Evolutionary conservation across 352 stramenopile species (phyloP), one percentile per base, ranked within the genome.

Genomic region (Peronosclerospora sorghi): DNA sequence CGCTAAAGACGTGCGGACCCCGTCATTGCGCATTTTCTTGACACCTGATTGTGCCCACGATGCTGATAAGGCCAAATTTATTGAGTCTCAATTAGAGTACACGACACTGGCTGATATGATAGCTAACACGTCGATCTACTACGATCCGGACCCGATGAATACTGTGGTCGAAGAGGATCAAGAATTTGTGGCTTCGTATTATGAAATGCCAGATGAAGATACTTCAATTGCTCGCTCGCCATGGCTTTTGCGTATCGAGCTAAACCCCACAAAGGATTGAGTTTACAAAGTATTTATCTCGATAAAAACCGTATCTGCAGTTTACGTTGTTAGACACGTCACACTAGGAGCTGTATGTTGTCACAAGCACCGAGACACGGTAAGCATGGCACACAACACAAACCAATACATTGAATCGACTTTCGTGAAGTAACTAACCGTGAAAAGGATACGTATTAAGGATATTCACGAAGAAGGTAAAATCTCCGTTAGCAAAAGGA

Each of bases 221-320:
- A 95, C 94, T 15, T 83, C 95, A 44, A 85, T 97, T 40, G 82
- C 86, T 45, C 73, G 72, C 28, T 97, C 88, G 14, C 95, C 96
- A 28, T 99, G 97, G 97, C 72, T 99, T 41, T 74, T 99, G 39
- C 93, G 97, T 54, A 96, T 99, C 41, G 96, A 98, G 55, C 68
- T 99, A 20, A 97, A 99, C 65, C 84, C 95, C 55, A 90, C 97
- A 61, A 95, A 97, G 62, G 95, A n/a, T n/a, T n/a, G 98, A 65
- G 87, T 92, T 19, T 93, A 98, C 54, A 98, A 98, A 66, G 97
- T 97, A 50, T 78, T 98, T 37, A 90, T 91, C 42, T 98, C 98
- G 80, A 91, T 82, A 43, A 89, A 98, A 68, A 98, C 98, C 48
- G 89, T 87, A 9, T 68, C 95, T 48, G 74, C 79, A 5, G 83